Conservation (phyloP, 2,329 filamentous ascomycete species). For the Thelonectria blattea region DNA sequence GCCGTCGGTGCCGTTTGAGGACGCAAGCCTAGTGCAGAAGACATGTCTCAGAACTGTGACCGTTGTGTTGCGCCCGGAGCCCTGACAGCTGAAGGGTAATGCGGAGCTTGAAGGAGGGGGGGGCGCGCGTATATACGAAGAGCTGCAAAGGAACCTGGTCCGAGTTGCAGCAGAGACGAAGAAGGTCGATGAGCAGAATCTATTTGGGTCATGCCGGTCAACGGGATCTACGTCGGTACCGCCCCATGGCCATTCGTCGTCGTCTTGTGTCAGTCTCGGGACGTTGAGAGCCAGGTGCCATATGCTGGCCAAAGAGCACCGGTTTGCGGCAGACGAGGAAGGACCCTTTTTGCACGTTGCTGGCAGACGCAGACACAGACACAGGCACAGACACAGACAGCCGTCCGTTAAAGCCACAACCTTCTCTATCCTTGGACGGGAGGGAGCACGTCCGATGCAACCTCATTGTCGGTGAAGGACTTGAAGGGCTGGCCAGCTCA, state of each 20-base stretch:
- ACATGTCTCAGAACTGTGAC: conserved; percentile 37
- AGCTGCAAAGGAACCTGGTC: conserved; percentile 22
- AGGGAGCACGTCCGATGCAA: conserved; percentile 6
- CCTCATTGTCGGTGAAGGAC: conserved; percentile 16
- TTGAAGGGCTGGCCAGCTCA: neutral
- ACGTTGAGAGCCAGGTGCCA: conserved; percentile 7
- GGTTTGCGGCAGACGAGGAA: conserved; percentile 4
- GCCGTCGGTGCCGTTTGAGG: conserved; percentile 38
- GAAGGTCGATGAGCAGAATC: conserved; percentile 5
- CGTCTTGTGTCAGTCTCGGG: conserved; percentile 6
- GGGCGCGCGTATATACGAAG: conserved; percentile 23
- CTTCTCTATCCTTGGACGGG: neutral
- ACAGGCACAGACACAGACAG: no score
- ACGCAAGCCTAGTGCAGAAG: conserved; percentile 30
- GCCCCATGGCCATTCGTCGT: conserved; percentile 10
- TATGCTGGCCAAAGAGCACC: conserved; percentile 14
- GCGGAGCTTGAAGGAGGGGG: conserved; percentile 14
- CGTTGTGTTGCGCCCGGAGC: conserved; percentile 30
- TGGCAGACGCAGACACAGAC: neutral
- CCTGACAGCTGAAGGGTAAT: conserved; percentile 25
- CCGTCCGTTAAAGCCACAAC: no score
- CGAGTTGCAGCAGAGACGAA: conserved; percentile 9
- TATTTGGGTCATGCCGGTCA: conserved; percentile 13
- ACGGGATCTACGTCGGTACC: conserved; percentile 20
- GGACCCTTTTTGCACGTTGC: neutral